Evolutionary conservation across 2,329 filamentous ascomycete species (phyloP).

Genomic region (Fusarium equiseti): DNA sequence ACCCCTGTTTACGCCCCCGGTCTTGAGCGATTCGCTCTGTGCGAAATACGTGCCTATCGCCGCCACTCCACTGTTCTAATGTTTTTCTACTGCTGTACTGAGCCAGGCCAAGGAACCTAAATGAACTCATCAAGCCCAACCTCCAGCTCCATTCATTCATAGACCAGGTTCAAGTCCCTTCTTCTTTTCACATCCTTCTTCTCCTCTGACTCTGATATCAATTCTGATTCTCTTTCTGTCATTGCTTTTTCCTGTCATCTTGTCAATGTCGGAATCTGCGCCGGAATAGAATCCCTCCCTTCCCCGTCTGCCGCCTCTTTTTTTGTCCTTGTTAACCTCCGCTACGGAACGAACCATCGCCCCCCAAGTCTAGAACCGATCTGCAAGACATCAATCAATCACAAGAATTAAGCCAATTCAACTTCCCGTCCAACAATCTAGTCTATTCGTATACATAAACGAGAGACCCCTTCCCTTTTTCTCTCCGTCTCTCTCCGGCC

Average conservation of each 20-base stretch:
- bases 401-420: slow-evolving; percentile 27
- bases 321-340: slow-evolving; percentile 13
- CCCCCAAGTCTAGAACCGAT: slow-evolving; percentile 28
- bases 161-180: slow-evolving; percentile 9
- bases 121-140: slow-evolving; percentile 37
- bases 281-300: slow-evolving; percentile 20
- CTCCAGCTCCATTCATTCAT: slow-evolving; percentile 17
- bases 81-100: background rate
- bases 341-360: slow-evolving; percentile 25
- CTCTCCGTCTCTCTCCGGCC: background rate
- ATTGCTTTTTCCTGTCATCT: background rate
- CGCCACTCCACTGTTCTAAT: background rate
- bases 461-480: slow-evolving; percentile 5
- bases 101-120: slow-evolving; percentile 18
- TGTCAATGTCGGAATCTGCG: slow-evolving; percentile 18
- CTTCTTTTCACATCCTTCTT: slow-evolving; percentile 3
- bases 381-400: slow-evolving; percentile 31
- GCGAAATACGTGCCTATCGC: background rate
- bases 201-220: background rate
- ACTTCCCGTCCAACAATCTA: slow-evolving; percentile 6
- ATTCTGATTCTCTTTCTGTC: background rate
- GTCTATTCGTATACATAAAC: slow-evolving; percentile 15
- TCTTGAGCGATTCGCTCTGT: background rate
- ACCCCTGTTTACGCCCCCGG: slow-evolving; percentile 7
- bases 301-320: slow-evolving; percentile 2